Conservation (phyloP, 2,329 filamentous ascomycete genomes). For the Hypoxylon rubiginosum region DNA sequence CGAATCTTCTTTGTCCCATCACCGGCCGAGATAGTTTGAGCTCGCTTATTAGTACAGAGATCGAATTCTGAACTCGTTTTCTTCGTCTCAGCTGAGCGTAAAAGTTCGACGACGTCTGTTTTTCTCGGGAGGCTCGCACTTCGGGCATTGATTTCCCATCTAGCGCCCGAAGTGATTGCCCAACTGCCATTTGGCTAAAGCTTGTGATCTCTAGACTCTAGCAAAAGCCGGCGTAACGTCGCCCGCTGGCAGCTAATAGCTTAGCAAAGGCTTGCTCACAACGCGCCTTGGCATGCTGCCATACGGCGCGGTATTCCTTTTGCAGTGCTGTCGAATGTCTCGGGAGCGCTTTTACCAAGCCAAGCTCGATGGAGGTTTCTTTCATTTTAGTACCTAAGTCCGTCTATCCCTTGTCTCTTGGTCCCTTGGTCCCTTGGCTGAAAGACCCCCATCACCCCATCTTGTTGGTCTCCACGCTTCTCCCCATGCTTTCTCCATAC, state of each 20-base stretch:
- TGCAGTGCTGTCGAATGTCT: not conserved
- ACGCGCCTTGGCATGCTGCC: constrained; percentile 16
- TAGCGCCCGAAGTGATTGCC: constrained; percentile 10
- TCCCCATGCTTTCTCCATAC: not conserved
- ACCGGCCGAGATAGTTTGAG: not conserved
- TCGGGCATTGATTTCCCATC: constrained; percentile 7
- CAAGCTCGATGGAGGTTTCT: not conserved
- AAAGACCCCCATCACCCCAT: no score
- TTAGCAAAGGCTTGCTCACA: constrained; percentile 20
- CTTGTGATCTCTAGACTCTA: not conserved
- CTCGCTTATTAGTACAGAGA: no score
- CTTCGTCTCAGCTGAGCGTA: not conserved
- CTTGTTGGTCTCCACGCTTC: no score
- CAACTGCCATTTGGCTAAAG: constrained; percentile 10
- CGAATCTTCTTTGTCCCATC: not conserved
- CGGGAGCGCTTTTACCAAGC: not conserved
- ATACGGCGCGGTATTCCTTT: not conserved
- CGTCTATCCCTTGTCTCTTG: not conserved
- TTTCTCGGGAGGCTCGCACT: constrained; percentile 13
- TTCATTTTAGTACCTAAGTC: not conserved
- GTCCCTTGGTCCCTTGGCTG: not conserved
- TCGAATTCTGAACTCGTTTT: not conserved
- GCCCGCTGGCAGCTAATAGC: constrained; percentile 9
- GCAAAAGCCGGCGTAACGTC: constrained; percentile 15
- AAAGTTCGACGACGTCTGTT: not conserved